Conservation (phyloP, 805 yeast species). For the Wickerhamomyces rabaulensis region DNA sequence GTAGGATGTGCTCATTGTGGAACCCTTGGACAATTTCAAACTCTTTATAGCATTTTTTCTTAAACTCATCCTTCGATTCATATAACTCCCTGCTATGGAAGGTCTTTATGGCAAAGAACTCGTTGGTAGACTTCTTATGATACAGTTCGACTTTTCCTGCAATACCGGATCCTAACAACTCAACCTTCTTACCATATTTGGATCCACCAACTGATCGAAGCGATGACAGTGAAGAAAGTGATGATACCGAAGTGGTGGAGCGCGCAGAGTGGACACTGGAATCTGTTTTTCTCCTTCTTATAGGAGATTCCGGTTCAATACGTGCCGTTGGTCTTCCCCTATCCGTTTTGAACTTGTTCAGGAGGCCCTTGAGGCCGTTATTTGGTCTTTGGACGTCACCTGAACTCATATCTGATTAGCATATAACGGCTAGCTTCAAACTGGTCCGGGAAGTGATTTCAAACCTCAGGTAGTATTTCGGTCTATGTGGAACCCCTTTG, state of each 20-base stretch:
- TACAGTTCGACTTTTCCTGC: conserved; percentile 32
- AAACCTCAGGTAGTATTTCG: too few relatives aligned
- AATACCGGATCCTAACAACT: conserved; percentile 26
- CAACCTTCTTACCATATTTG: conserved; percentile 16
- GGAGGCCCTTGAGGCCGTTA: neutral
- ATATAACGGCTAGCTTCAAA: too few relatives aligned
- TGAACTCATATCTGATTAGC: neutral
- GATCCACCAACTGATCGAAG: neutral
- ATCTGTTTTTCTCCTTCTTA: neutral
- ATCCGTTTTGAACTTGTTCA: neutral
- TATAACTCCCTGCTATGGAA: conserved; percentile 38
- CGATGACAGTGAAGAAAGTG: neutral
- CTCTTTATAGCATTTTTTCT: conserved; percentile 69
- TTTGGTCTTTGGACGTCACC: neutral
- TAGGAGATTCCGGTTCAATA: neutral
- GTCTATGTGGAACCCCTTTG: too few relatives aligned
- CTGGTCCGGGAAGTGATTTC: too few relatives aligned
- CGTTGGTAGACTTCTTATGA: conserved; percentile 12
- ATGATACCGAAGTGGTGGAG: neutral
- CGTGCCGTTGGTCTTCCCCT: neutral
- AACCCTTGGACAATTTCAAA: conserved; percentile 68
- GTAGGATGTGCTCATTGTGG: conserved; percentile 54
- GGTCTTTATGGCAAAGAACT: conserved; percentile 38
- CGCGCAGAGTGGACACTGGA: neutral
- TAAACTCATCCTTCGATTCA: conserved; percentile 63